These are phyloP conservation scores for Capsicum baccatum DNA, from an alignment of 257 asterid genomes.

Conservation along the genomic window DNA sequence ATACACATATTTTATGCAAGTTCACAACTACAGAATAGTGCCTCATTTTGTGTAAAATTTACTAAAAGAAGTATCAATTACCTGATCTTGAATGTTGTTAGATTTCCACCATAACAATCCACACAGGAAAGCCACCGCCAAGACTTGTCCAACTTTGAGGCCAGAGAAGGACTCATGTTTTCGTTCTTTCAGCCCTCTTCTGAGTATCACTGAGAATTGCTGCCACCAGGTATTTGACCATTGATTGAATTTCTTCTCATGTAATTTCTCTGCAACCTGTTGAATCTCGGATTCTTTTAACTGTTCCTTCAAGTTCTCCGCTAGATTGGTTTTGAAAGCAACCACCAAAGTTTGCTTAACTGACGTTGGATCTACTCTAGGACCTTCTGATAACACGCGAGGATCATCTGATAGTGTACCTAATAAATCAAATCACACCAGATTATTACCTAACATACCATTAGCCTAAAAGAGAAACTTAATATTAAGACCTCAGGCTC, in stretches of 20 bases:
- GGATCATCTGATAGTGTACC: slow-evolving; percentile 46
- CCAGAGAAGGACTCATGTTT: slow-evolving; percentile 69
- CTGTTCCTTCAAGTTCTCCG: slow-evolving; percentile 44
- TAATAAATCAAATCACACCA: slow-evolving; percentile 25
- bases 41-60: background rate
- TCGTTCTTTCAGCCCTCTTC: slow-evolving; percentile 77
- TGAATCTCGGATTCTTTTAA: slow-evolving; percentile 27
- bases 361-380: slow-evolving; percentile 45
- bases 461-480: background rate
- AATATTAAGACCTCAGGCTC: too few species aligned
- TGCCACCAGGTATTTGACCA: slow-evolving; percentile 82
- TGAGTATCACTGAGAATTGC: slow-evolving; percentile 66
- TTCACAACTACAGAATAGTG: background rate
- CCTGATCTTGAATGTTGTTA: slow-evolving; percentile 78
- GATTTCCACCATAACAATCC: slow-evolving; percentile 89
- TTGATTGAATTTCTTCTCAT: slow-evolving; percentile 40
- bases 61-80: background rate
- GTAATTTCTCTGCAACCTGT: background rate
- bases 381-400: slow-evolving; percentile 38
- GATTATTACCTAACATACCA: background rate
- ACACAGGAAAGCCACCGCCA: slow-evolving; percentile 50
- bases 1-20: background rate
- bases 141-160: slow-evolving; percentile 60
- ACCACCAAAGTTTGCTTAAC: slow-evolving; percentile 53
- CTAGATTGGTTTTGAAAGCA: slow-evolving; percentile 50